Evolutionary conservation across 176 grass and related monocot species (phyloP).

Genomic region (Carex littledalei): DNA sequence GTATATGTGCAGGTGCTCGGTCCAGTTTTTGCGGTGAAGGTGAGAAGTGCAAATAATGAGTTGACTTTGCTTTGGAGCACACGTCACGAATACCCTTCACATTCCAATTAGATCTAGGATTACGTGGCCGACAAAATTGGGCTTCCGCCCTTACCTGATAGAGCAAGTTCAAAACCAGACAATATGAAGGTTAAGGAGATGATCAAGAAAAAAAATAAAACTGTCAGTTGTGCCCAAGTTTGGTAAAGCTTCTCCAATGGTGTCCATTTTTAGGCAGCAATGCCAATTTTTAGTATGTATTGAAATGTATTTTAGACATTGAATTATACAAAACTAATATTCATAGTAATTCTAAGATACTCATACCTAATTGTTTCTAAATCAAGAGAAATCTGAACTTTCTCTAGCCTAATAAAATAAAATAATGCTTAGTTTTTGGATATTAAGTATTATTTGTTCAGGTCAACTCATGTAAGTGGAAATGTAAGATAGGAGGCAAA

Average conservation of each 20-base stretch:
- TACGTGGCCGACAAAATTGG: conserved; percentile 68
- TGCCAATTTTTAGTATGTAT: background rate
- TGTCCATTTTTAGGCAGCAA: background rate
- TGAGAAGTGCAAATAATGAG: conserved; percentile 42
- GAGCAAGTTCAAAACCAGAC: background rate
- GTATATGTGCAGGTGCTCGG: conserved; percentile 34
- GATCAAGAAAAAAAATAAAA: background rate
- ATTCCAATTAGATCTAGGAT: conserved; percentile 69
- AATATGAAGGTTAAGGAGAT: background rate
- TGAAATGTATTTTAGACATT: background rate
- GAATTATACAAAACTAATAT: background rate
- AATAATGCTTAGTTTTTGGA: background rate
- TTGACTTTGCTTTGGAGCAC: conserved; percentile 32
- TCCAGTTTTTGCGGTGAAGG: conserved; percentile 26
- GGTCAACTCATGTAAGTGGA: background rate
- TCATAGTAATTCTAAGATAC: background rate
- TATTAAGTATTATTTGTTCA: background rate
- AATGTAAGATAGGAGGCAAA: background rate
- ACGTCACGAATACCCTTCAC: conserved; percentile 74
- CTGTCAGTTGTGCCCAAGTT: background rate
- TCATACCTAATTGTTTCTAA: background rate
- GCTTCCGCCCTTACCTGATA: conserved; percentile 79
- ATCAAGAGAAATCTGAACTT: background rate
- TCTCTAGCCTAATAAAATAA: background rate
- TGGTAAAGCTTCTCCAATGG: background rate